phyloP scores from a whole-genome alignment of 495 filamentous ascomycete species.

The Penicillium waksmanii region DNA sequence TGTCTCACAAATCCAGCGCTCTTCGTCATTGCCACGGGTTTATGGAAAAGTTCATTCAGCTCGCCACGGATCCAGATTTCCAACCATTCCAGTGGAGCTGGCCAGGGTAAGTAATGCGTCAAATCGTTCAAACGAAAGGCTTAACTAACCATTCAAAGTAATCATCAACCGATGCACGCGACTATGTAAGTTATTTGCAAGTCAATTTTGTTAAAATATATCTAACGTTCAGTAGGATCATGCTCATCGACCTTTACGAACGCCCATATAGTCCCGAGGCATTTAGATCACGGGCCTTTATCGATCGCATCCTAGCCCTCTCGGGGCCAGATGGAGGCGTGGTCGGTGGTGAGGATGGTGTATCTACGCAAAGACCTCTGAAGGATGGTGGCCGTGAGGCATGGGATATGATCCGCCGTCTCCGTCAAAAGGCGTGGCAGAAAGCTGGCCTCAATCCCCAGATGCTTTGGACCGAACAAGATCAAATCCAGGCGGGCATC shows the following conservation, averaged over 20 bases:
- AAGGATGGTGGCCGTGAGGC: conserved; percentile 58
- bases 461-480: conserved; percentile 52
- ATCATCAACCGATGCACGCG: conserved; percentile 61
- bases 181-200: conserved; percentile 40
- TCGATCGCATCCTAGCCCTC: conserved; percentile 56
- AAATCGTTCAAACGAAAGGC: not conserved
- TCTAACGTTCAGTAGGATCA: conserved; percentile 40
- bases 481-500: conserved; percentile 45
- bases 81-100: conserved; percentile 64
- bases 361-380: conserved; percentile 49
- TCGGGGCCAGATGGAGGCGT: conserved; percentile 57
- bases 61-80: conserved; percentile 56
- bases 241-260: conserved; percentile 60
- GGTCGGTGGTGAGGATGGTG: conserved; percentile 53
- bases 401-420: conserved; percentile 57
- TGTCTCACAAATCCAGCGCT: conserved; percentile 41
- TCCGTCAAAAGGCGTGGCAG: conserved; percentile 56
- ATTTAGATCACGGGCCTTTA: conserved; percentile 49
- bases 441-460: conserved; percentile 51
- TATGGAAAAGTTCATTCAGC: conserved; percentile 57
- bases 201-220: not conserved
- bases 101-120: conserved; percentile 41
- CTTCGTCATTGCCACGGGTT: conserved; percentile 59
- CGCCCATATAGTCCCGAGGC: conserved; percentile 54
- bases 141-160: conserved; percentile 28